A percentile compares a stretch with the other conserved stretches of the same genome.
These are phyloP conservation scores for Dianthus caryophyllus DNA, from an alignment of 148 eudicot genomes.

Conservation along the genomic window DNA sequence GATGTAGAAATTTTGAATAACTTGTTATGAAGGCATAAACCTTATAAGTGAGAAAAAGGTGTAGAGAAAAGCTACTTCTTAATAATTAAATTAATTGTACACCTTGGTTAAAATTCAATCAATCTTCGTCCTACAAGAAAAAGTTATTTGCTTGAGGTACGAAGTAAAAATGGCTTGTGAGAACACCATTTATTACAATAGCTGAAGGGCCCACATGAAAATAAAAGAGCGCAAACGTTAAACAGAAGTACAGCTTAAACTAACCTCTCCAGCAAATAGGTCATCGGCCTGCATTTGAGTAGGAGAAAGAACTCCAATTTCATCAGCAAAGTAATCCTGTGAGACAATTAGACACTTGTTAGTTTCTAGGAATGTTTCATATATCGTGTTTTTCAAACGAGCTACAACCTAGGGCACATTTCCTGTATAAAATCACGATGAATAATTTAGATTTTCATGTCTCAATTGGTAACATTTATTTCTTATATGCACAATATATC, in stretches of 20 bases:
- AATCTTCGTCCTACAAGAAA: background rate
- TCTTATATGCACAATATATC: background rate
- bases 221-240: too few relatives aligned
- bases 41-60: too few relatives aligned
- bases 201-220: too few relatives aligned
- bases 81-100: too few relatives aligned
- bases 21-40: too few relatives aligned
- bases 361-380: conserved; percentile 12
- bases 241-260: background rate
- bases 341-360: conserved; percentile 19
- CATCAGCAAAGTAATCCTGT: conserved; percentile 97
- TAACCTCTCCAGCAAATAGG: conserved; percentile 94
- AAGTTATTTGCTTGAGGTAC: background rate
- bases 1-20: too few relatives aligned
- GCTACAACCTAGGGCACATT: too few relatives aligned
- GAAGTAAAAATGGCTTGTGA: too few relatives aligned
- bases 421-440: background rate
- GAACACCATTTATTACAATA: background rate
- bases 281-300: conserved; percentile 80
- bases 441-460: background rate
- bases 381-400: too few relatives aligned
- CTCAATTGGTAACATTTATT: background rate
- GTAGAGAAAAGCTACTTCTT: too few relatives aligned
- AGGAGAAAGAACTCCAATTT: conserved; percentile 95
- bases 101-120: too few relatives aligned